Evolutionary conservation across 805 yeast species (phyloP), one percentile per base, ranked within the genome.

Genomic region (Blastobotrys attinorum): DNA sequence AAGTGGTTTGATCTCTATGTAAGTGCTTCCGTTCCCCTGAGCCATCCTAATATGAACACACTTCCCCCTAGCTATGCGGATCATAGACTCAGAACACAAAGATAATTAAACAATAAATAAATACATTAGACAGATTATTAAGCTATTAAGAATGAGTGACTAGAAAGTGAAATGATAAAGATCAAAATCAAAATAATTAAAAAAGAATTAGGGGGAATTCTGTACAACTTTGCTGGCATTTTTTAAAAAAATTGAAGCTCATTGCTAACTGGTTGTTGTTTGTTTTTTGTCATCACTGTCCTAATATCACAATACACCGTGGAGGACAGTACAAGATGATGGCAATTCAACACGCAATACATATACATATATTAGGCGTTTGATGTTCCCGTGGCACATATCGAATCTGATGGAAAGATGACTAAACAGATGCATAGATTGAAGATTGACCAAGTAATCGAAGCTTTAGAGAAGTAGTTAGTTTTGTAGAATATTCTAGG

Each of bases 381-480:
- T 44, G 69, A 64, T 37, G 65, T 64, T 1, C 69, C 69, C 3
- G 67, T 64, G 1, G 43, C 60, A 8, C 66, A 64, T 25, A 31
- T 47, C 10, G 40, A 40, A 23, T 27, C 45, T 21, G 52, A 51
- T 22, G 49, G 39, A 21, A 34, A 44, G 18, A 37, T 40, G 16
- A 31, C 22, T 32, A 47, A 51, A 32, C 31, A 56, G 8, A 58
- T 60, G 62, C 64, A 62, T 46, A 45, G 57, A 18, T 33, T 61
- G 16, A 43, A 49, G 13, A 40, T 31, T 18, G 50, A 46, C 13
- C 42, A 58, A 39, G 52, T 55, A 7, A 33, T 54, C 18, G 43
- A 38, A 15, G 39, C 34, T 20, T 20, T 52, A 7, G 35, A 36
- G 11, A 31, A n/a, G n/a, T n/a, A n/a, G n/a, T n/a, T n/a, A n/a